Evolutionary conservation across 768 basidiomycete genomes (phyloP), one percentile per base, ranked within the genome.

Genomic region (Exidia glandulosa): DNA sequence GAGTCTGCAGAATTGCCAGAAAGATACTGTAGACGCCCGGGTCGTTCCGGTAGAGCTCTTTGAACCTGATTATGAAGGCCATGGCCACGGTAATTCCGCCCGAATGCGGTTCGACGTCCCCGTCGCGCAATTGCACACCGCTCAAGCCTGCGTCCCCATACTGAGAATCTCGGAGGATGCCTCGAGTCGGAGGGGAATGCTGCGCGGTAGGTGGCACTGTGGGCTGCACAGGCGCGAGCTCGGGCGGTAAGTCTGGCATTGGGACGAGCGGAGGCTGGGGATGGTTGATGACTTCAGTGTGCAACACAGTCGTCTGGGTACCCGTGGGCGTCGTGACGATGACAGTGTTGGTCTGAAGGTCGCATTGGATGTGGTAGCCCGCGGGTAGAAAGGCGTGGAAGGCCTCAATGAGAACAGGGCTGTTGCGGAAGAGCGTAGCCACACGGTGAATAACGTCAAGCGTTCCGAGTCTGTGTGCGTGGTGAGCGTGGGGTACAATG

Each of bases 371-470:
- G 55, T 90, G 86, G 69, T 97, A 99, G 16, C 95, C 95, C 25
- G 83, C 80, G 2, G 95, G 95, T 10, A 99, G 81, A 74, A 98
- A 99, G 0, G 94, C 96, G 74, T 97, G 97, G 80, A 99, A 99
- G 10, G 94, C 94, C 72, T 95, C 92, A 50, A 99, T 97, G 62
- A 99, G 87, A 3, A 77, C 69, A 0, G 91, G 90, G 67, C 95
- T 92, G 2, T 90, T 91, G 59, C 85, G 83, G 75, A 99, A 98
- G 29, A 99, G 84, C 56, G 86, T 82, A 1, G 94, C 95, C 31
- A 97, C 95, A 57, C 94, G 90, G 68, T 86, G 86, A 68, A 99
- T 99, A 52, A 99, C 95, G 36, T 92, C 94, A 0, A 94, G 95
- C 0, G 95, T 99, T 72, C 97, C 94, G 71, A 99, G 97, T 36